Conservation (phyloP, 2,329 filamentous ascomycete genomes). For the Emydomyces testavorans region DNA sequence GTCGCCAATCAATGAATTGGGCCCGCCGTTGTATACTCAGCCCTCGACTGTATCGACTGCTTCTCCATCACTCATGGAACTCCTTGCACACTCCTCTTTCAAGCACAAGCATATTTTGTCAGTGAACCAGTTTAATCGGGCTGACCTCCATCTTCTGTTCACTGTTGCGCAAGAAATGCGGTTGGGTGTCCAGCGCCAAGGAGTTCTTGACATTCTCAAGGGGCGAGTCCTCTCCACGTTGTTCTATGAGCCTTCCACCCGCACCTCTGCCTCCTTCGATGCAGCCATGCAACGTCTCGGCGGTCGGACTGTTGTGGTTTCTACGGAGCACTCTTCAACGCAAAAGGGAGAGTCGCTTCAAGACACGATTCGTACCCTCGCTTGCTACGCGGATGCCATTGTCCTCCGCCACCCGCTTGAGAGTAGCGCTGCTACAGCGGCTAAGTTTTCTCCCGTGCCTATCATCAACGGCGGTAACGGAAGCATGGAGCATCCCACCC, state of each 20-base stretch:
- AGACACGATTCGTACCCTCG: conserved; percentile 85
- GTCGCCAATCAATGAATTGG: conserved; percentile 25
- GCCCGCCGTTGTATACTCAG: conserved; percentile 31
- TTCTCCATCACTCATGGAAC: conserved; percentile 50
- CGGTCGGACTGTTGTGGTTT: conserved; percentile 69
- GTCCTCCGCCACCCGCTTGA: conserved; percentile 90
- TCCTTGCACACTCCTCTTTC: conserved; percentile 72
- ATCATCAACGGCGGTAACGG: conserved; percentile 97
- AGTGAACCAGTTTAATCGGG: conserved; percentile 76
- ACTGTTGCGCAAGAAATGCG: conserved; percentile 97
- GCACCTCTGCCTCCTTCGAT: conserved; percentile 92
- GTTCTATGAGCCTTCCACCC: conserved; percentile 96
- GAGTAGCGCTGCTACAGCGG: conserved; percentile 65
- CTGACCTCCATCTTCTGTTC: conserved; percentile 86
- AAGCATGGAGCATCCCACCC: conserved; percentile 89
- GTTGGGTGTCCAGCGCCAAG: conserved; percentile 81
- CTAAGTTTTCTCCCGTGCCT: conserved; percentile 78
- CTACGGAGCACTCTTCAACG: conserved; percentile 74
- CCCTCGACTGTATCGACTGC: conserved; percentile 39
- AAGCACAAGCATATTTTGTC: conserved; percentile 84
- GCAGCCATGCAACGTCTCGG: conserved; percentile 97
- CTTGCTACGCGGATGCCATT: conserved; percentile 87
- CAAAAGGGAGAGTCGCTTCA: conserved; percentile 90
- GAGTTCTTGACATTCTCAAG: conserved; percentile 74
- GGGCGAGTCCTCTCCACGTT: conserved; percentile 79